phyloP scores from a whole-genome alignment of 108 stramenopile species.

The Skeletonema potamos region DNA sequence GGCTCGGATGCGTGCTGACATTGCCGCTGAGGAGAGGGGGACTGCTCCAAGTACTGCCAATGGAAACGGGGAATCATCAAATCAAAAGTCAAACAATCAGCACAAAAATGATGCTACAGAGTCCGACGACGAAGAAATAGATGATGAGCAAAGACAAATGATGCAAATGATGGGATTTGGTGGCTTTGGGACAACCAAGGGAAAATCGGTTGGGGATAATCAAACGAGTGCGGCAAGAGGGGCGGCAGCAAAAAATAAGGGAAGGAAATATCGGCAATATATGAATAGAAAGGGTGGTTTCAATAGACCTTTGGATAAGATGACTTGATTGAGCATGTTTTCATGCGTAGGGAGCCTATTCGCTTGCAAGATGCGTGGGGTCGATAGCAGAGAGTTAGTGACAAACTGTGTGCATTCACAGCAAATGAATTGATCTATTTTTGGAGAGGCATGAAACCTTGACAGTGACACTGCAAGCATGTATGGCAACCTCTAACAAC shows the following conservation, averaged over 20 bases:
- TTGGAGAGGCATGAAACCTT: not conserved
- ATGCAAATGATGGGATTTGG: constrained; percentile 84
- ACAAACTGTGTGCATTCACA: not conserved
- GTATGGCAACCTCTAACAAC: not conserved
- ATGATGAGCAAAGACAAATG: constrained; percentile 88
- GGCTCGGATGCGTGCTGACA: constrained; percentile 77
- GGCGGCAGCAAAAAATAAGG: constrained; percentile 89
- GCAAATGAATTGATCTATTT: too few species aligned
- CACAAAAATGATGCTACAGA: constrained; percentile 53
- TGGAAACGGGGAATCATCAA: constrained; percentile 9
- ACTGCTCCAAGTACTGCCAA: constrained; percentile 9
- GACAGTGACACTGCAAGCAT: not conserved
- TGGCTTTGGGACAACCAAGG: constrained; percentile 94
- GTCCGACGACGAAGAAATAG: constrained; percentile 55
- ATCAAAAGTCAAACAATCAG: constrained; percentile 12
- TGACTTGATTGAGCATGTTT: constrained; percentile 48
- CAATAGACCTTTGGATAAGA: constrained; percentile 92
- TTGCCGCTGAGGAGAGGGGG: constrained; percentile 57
- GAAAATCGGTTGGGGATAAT: constrained; percentile 90
- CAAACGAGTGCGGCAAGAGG: constrained; percentile 87
- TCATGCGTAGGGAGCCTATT: not conserved
- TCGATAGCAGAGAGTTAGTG: not conserved
- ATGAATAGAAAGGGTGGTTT: constrained; percentile 97
- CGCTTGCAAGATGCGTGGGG: not conserved
- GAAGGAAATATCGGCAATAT: constrained; percentile 96